These are phyloP conservation scores for Porogramme epimiltina DNA, from an alignment of 1,284 basidiomycete genomes.

Conservation along the genomic window DNA sequence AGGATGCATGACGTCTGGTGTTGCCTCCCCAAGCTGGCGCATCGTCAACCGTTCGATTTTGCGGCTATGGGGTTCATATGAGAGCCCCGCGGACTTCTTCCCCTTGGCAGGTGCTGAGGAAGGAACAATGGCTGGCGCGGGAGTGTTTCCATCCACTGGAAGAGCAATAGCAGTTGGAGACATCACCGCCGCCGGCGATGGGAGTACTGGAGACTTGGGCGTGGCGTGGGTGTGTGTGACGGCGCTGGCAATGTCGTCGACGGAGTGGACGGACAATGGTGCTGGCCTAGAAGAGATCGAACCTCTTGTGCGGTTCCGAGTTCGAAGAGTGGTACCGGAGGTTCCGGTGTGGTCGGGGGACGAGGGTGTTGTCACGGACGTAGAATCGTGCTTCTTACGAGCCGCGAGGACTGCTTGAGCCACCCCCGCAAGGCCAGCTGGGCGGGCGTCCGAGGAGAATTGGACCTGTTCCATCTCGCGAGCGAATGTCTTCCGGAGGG, in stretches of 20 bases:
- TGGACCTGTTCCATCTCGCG: slow-evolving; percentile 76
- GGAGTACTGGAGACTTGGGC: slow-evolving; percentile 7
- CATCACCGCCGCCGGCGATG: neutral
- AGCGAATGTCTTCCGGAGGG: slow-evolving; percentile 70
- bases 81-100: slow-evolving; percentile 36
- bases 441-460: slow-evolving; percentile 53
- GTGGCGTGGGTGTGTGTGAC: slow-evolving; percentile 4
- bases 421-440: slow-evolving; percentile 14
- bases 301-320: slow-evolving; percentile 11
- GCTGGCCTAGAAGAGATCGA: slow-evolving; percentile 17
- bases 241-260: slow-evolving; percentile 7
- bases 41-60: slow-evolving; percentile 77
- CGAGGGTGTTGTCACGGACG: neutral
- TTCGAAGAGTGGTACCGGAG: slow-evolving; percentile 6
- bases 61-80: slow-evolving; percentile 55
- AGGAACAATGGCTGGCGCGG: too few species aligned
- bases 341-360: slow-evolving; percentile 4
- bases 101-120: slow-evolving; percentile 1
- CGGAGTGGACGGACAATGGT: slow-evolving; percentile 11
- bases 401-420: slow-evolving; percentile 9
- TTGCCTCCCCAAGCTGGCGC: slow-evolving; percentile 84
- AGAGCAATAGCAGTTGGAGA: slow-evolving; percentile 3
- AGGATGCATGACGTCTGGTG: slow-evolving; percentile 85
- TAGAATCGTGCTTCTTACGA: slow-evolving; percentile 27
- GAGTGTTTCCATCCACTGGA: too few species aligned